Evolutionary conservation across 192 early-diverging fungal species (phyloP), one percentile per base, ranked within the genome.

Genomic region (Gaertneriomyces sp.): DNA sequence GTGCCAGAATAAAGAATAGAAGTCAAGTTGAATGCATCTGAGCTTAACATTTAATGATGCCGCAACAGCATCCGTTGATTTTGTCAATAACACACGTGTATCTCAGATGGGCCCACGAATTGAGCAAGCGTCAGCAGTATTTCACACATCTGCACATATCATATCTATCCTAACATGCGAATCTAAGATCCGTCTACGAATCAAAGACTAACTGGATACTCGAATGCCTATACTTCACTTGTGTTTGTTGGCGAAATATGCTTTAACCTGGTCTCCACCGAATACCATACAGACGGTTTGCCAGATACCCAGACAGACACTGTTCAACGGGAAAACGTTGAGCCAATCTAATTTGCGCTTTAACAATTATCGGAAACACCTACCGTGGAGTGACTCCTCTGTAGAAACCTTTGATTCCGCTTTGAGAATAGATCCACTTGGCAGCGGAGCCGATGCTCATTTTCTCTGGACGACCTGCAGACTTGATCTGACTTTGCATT

Each of bases 401-500:
- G 81, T 95, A 98, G 70, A 98, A 97, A 17, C 96, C 96, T 61
- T 85, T 76, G 49, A 94, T 45, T 8, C 96, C 96, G 65, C 89
- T 95, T 50, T 92, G 88, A 72, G 89, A 69, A 82, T 93, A 95
- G 71, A 98, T 96, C 77, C 86, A 96, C 66, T 87, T 83, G 25
- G 93, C 81, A 38, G 89, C 87, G 49, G 83, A 79, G 33, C 79
- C 78, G 60, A 98, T 92, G 53, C 90, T 91, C 87, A 97, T 84
- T 66, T 97, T 96, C 60, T 90, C 88, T 14, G 96, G 96, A 41
- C 96, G 86, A 46, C 89, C 91, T 9, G 75, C 87, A 4, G 85
- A 79, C 80, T 96, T 93, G 46, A 93, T 80, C 76, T 96, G 94
- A 54, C 85, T 88, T 81, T 98, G 96, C 96, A 98, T 98, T 66